Evolutionary conservation across 768 basidiomycete species (phyloP), one percentile per base, ranked within the genome.

Genomic region (Russula griseocarnosa): DNA sequence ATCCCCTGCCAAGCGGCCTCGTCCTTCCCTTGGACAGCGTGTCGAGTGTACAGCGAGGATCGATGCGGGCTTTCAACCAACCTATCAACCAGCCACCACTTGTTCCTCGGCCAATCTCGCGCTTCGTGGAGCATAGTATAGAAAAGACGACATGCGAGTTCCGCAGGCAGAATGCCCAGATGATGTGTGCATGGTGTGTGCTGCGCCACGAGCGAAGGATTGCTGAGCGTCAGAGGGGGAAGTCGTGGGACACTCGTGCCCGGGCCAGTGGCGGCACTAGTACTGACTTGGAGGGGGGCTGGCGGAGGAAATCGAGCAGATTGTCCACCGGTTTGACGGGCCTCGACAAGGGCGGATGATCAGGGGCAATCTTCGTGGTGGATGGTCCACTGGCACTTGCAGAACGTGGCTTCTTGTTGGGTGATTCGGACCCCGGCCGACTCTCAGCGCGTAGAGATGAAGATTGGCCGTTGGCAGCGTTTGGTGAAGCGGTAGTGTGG

Each of bases 11-110:
- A 87, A 10, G 77, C 74, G 44, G 81, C 76, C 55, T 83, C 75
- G 18, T 76, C 73, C 30, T 77, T 77, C 3, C 61, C 47, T 16
- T 66, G 44, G 11, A 58, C 50, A 26, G 60, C 52, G 26, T 77
- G 79, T 55, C 90, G 75, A 5, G 82, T 83, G 74, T 82, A 93
- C 74, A 92, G 91, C 1, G 87, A 83, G 1, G 91, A 89, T n/a
- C 83, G 78, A 74, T 93, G 91, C 4, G 91, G 90, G 68, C 88
- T 90, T 74, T 92, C 89, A 2, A 92, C 92, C 16, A 92, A 65
- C 24, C 85, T 79, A 70, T 93, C 90, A 73, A 90, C 87, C 22
- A 93, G 79, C 86, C 86, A 92, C 92, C 91, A 93, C 69, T 85
- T 88, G 65, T 88, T 90, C 55, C 83, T 77, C 66, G 81, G 76